phyloP scores from a whole-genome alignment of 176 grass and related monocot species.

The Aegilops bicornis region DNA sequence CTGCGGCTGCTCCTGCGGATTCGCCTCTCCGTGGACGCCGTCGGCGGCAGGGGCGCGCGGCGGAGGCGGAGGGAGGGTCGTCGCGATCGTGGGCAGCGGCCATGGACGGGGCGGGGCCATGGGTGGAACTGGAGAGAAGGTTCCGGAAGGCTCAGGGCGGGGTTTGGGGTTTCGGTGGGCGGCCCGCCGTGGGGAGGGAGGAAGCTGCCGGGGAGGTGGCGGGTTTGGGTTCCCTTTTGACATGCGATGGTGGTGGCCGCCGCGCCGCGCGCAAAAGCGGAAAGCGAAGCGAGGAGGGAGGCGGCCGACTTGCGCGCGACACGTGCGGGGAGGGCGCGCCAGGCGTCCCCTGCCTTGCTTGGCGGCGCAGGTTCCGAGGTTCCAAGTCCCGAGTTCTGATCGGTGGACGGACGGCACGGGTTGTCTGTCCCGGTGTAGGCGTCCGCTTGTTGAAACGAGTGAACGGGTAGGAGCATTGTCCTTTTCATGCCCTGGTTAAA shows the following conservation, averaged over 20 bases:
- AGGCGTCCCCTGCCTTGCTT: slow-evolving; percentile 17
- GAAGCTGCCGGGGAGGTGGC: neutral
- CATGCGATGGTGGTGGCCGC: neutral
- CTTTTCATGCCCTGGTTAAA: too few relatives aligned
- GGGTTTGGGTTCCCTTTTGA: slow-evolving; percentile 3
- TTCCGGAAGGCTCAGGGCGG: neutral
- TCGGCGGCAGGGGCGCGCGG: neutral
- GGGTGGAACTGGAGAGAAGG: slow-evolving; percentile 21
- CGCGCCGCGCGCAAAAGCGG: slow-evolving; percentile 16
- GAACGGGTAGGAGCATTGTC: too few relatives aligned
- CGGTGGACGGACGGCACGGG: neutral
- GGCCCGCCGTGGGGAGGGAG: neutral
- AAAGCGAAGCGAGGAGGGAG: neutral
- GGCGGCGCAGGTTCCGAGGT: neutral
- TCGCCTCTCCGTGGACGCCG: neutral
- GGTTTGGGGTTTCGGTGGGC: neutral
- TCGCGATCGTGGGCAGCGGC: slow-evolving; percentile 16
- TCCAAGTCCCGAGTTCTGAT: neutral
- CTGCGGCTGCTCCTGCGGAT: neutral
- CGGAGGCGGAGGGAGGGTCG: slow-evolving; percentile 34
- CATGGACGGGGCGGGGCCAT: slow-evolving; percentile 36
- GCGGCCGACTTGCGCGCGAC: neutral
- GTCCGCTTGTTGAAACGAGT: neutral
- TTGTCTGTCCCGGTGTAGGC: neutral
- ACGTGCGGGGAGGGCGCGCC: slow-evolving; percentile 8